Base-by-base conservation (phyloP, 495 filamentous ascomycete genomes). In the Beverwykella pulmonaria region DNA sequence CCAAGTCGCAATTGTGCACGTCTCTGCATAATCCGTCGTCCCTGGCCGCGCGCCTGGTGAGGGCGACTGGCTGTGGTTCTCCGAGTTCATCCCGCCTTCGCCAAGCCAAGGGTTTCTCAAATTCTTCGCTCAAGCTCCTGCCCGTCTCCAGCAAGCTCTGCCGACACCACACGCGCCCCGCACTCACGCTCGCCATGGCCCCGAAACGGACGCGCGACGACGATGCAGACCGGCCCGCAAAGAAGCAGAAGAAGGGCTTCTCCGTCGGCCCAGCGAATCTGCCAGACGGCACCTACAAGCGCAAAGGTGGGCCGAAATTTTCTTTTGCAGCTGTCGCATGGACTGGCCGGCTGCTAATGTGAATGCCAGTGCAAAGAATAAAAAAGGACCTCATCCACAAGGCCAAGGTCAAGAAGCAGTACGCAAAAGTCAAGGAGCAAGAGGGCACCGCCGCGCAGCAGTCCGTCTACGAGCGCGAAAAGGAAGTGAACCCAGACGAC, bases 371-470 rank as follows among this genome's bases (percentile, higher is more conserved):
- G 52, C 86, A 92, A 79, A 97, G 95, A 77, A 94, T 97, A 72
- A 98, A 98, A 76, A 82, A 87, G 59, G 85, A 90, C 67, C 81
- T 98, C 53, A 97, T 98, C 75, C 85, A 91, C 74, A 95, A 93
- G 77, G 93, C 93, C 70, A 96, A 97, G 77, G 82, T 96, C 52
- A 96, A 92, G 77, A 97, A 96, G 77, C 82, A 90, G 47, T 97
- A 96, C 75, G 90, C 87, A 70, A 98, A 97, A 77, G 79, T 96
- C 61, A 91, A 92, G 75, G 86, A 85, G 46, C 80, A 73, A 8
- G 70, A 75, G 44, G 29, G 74, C 14, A 34, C 61, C 2, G 22
- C 50, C 1, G 15, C 64, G n/a, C 73, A 68, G 0, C 46, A 53
- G 23, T 61, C 66, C 22, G 72, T 72, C 53, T 75, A 72, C 39